Percentiles rank a stretch among this genome's conserved stretches.
phyloP scores from a whole-genome alignment of 1,284 basidiomycete genomes.

The Melanopsichium pennsylvanicum region DNA sequence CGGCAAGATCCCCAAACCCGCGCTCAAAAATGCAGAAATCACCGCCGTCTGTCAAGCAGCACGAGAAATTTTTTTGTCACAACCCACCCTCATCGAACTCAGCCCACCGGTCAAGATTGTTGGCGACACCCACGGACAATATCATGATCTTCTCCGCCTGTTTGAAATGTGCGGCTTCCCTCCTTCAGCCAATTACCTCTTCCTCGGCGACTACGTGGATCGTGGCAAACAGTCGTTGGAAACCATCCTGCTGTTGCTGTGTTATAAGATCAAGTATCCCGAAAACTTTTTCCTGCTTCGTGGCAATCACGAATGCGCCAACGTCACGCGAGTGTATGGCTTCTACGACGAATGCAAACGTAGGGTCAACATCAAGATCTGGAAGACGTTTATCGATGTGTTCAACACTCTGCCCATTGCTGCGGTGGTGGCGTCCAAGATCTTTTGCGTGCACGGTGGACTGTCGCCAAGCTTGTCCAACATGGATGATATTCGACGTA shows the following conservation, averaged over 20 bases:
- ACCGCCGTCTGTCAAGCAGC: constrained; percentile 94
- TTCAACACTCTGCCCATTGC: constrained; percentile 99
- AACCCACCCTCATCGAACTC: constrained; percentile 96
- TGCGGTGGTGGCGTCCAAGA: constrained; percentile 97
- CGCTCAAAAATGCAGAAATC: constrained; percentile 97
- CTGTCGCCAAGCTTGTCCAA: constrained; percentile 95
- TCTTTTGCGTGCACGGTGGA: constrained; percentile 99
- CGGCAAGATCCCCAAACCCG: constrained; percentile 95
- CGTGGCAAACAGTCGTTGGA: constrained; percentile 98
- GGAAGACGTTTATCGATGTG: constrained; percentile 99
- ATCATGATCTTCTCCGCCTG: constrained; percentile 94
- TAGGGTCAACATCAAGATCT: constrained; percentile 98
- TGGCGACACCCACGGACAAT: constrained; percentile 98
- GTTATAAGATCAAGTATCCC: constrained; percentile 97
- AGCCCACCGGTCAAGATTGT: constrained; percentile 99
- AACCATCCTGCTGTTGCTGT: constrained; percentile 92
- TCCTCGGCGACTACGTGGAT: constrained; percentile 98
- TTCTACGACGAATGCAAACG: constrained; percentile 99
- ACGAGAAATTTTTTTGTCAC: constrained; percentile 92
- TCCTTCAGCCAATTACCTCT: constrained; percentile 95
- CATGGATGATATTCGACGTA: constrained; percentile 99
- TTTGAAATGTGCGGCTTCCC: constrained; percentile 99
- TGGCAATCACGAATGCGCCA: constrained; percentile 99
- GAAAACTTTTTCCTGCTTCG: constrained; percentile 99
- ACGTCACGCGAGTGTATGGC: constrained; percentile 98